A percentile compares a stretch with the other conserved stretches of the same genome.
These are phyloP conservation scores for Thelonectria discophora DNA, from an alignment of 2,329 filamentous ascomycete species.

Conservation along the genomic window DNA sequence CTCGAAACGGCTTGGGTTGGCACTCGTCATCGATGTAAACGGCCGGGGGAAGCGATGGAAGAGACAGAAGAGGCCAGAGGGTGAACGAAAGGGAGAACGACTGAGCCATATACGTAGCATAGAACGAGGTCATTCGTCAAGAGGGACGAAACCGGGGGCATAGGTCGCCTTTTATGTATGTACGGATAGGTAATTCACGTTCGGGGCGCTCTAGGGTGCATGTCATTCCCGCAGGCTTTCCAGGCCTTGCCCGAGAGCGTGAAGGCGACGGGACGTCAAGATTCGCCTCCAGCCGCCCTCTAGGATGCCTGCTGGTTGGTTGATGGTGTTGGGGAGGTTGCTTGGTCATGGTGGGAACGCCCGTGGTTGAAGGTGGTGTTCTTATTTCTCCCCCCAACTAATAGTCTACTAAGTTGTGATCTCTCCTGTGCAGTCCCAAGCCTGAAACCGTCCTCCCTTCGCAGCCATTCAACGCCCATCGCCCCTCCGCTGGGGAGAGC, in stretches of 20 bases:
- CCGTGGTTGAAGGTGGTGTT: conserved; percentile 28
- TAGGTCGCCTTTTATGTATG: conserved; percentile 16
- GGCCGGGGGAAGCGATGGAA: conserved; percentile 11
- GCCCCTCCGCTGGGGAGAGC: not conserved
- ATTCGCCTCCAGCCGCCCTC: conserved; percentile 7
- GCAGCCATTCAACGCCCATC: not conserved
- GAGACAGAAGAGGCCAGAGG: conserved; percentile 16
- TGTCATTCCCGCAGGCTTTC: conserved; percentile 7
- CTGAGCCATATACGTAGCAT: conserved; percentile 27
- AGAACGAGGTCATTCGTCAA: conserved; percentile 17
- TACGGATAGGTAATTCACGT: no score
- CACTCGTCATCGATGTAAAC: conserved; percentile 26
- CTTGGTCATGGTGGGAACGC: conserved; percentile 32
- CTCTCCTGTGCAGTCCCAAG: no score
- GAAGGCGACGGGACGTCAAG: conserved; percentile 23
- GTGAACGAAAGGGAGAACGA: conserved; percentile 9
- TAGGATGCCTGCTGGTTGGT: conserved; percentile 33
- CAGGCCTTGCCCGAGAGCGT: conserved; percentile 13
- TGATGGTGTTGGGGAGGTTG: conserved; percentile 21
- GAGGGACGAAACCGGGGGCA: conserved; percentile 4
- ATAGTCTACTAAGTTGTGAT: no score
- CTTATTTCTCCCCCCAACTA: conserved; percentile 10
- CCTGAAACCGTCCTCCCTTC: conserved; percentile 4
- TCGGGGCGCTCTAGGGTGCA: not conserved
- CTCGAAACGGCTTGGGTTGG: conserved; percentile 22